Base-by-base conservation (phyloP, 2,329 filamentous ascomycete species). In the Dendryphion nanum region DNA sequence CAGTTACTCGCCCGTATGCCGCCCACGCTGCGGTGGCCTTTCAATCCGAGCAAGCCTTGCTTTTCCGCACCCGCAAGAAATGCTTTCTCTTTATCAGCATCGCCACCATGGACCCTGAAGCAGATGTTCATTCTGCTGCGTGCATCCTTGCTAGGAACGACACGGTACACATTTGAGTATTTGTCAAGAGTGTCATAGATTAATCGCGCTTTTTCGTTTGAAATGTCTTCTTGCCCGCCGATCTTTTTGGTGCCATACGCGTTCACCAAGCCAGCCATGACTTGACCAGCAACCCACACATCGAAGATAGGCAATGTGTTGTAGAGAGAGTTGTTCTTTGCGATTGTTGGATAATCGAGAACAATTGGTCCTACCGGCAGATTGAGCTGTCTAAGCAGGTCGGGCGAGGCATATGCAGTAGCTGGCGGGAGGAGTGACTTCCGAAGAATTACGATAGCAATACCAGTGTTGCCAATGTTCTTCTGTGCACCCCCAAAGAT, bases 271-370 rank as follows among this genome's bases (percentile, higher is more conserved):
- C 79, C 82, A 59, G 86, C 81, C 59, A 97, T 83, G 35, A 97
- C 90, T 62, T 87, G 82, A n/a, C 89, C 89, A 13, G 88, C 87
- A 37, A 96, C 80, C 72, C 85, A 97, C 24, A 96, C 86, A 63
- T 91, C 90, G 57, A 97, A 95, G 57, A 97, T 95, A 57, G 88
- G 90, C 8, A 97, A 73, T 0, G 91, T 97, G 69, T 97, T 97
- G 73, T 97, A 97, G 18, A 97, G 76, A 53, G 86, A 93, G 72
- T 95, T 93, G 71, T 94, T 94, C 75, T 94, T 94, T 28, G 86
- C 84, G 50, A 93, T 85, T 0, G 80, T 89, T 45, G 89, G 83
- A 60, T 91, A 97, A 48, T 87, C 80, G 33, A 97, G 72, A 30
- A 96, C 79, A 14, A 87, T 79, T 2, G 91, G 89, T 0, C 84